Base-by-base conservation (phyloP, 2,329 filamentous ascomycete genomes). In the Neonectria punicea region DNA sequence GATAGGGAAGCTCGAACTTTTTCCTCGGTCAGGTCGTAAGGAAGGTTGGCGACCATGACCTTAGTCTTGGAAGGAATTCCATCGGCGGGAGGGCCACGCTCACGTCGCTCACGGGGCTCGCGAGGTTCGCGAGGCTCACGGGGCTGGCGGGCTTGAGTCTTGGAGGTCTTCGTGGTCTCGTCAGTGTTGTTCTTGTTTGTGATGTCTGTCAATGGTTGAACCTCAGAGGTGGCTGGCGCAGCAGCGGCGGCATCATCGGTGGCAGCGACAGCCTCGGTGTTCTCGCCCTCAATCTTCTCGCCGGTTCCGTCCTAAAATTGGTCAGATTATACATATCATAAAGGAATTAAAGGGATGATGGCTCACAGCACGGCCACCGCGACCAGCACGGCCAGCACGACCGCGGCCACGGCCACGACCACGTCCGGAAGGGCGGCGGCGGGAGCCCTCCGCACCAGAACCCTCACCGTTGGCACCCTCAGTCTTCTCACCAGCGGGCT, bases 21-120 rank as follows among this genome's bases (percentile, higher is more conserved):
- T 78, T 98, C 94, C 86, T 99, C 96, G 76, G 92, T 95, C 81
- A 98, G 89, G 85, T 99, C 95, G 80, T 99, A 99, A 58, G 96
- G 96, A 69, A 99, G 90, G 87, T 99, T 99, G 78, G 96, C 96
- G 78, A 99, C 96, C 96, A 99, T 99, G 84, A 99, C 93, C 92
- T 99, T 99, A 83, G 93, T 98, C 91, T 98, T 98, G 83, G 95
- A 98, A 72, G 96, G 92, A 78, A 99, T 93, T 74, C 96, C 96
- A 80, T 99, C 95, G 82, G 97, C 95, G 66, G 96, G 96, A 71
- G 96, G 96, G 70, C 96, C 96, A 81, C 96, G 94, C 89, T 98
- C 87, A 74, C 89, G 86, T 76, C 87, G 86, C 84, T 89, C 86
- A 76, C 87, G 87, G 30, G 49, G 30, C 22, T 51, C 49, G 28